Conservation (phyloP, 2,329 filamentous ascomycete species). For the Fusarium haematococcum region DNA sequence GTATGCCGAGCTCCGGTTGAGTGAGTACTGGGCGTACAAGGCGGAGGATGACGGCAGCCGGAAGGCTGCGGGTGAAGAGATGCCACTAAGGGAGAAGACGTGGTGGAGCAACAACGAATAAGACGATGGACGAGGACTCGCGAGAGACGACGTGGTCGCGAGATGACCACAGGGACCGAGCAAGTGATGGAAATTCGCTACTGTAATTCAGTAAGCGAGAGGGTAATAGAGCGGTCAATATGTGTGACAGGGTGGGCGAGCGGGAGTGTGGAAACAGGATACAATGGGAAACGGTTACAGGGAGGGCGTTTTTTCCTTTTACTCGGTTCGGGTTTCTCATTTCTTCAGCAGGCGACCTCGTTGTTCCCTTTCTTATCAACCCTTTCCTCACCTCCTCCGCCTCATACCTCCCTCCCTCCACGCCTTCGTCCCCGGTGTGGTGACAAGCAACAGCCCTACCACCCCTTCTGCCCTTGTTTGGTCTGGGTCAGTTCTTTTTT, state of each 20-base stretch:
- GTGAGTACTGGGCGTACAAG: slow-evolving; percentile 95
- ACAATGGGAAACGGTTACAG: slow-evolving; percentile 26
- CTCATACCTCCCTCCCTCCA: slow-evolving; percentile 1
- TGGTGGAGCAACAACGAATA: slow-evolving; percentile 69
- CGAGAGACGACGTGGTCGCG: neutral
- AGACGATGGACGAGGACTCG: neutral
- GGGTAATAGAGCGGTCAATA: slow-evolving; percentile 14
- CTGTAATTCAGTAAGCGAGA: slow-evolving; percentile 12
- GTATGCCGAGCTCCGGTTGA: slow-evolving; percentile 87
- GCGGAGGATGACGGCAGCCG: slow-evolving; percentile 76
- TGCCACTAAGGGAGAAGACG: slow-evolving; percentile 80
- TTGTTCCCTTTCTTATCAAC: slow-evolving; percentile 19
- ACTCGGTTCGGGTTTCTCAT: slow-evolving; percentile 20
- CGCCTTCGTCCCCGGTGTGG: neutral
- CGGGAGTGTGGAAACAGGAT: slow-evolving; percentile 16
- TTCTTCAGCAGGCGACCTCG: slow-evolving; percentile 23
- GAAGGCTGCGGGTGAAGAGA: slow-evolving; percentile 62
- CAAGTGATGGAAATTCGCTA: slow-evolving; percentile 13
- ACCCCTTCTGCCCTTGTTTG: slow-evolving; percentile 1
- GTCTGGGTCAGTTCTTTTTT: neutral
- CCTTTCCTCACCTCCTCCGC: neutral
- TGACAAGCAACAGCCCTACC: slow-evolving; percentile 1
- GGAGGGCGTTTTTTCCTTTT: slow-evolving; percentile 26
- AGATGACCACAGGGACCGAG: slow-evolving; percentile 20
- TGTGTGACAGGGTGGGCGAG: slow-evolving; percentile 14